Evolutionary conservation across 345 rosid genomes (phyloP).

Genomic region (Eucalyptus shirleyi): DNA sequence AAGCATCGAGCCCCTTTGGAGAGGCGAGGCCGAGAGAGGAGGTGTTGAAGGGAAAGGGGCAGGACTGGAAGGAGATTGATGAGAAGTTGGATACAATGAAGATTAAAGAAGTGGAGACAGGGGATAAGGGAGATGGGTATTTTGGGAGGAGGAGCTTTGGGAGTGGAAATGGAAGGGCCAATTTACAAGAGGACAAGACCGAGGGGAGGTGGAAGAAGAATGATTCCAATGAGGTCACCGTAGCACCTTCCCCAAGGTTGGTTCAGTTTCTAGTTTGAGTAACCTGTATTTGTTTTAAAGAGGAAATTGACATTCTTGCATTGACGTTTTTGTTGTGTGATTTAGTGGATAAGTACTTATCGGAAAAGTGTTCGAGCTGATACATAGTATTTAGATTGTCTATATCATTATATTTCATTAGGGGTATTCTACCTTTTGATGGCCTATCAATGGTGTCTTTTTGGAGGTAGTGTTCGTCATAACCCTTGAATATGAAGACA

Average conservation of each 20-base stretch:
- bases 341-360: not conserved
- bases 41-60: constrained; percentile 86
- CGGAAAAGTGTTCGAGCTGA: not conserved
- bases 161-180: not conserved
- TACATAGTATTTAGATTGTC: not conserved
- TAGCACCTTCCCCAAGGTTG: not conserved
- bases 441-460: not conserved
- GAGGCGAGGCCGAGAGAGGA: constrained; percentile 95
- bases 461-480: not conserved
- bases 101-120: constrained; percentile 40
- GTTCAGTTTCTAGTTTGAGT: not conserved
- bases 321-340: not conserved
- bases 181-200: not conserved
- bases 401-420: not conserved
- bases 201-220: constrained; percentile 12
- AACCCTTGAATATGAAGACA: not conserved
- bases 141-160: constrained; percentile 15
- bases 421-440: not conserved
- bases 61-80: constrained; percentile 89
- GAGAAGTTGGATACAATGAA: constrained; percentile 61
- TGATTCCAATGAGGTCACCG: not conserved
- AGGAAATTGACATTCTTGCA: not conserved
- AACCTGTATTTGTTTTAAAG: not conserved
- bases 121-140: constrained; percentile 23
- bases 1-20: constrained; percentile 70